A percentile compares a stretch with the other conserved stretches of the same genome.
Conservation (phyloP, 139 green algal genomes). For the Chlamydomonas eustigma region DNA sequence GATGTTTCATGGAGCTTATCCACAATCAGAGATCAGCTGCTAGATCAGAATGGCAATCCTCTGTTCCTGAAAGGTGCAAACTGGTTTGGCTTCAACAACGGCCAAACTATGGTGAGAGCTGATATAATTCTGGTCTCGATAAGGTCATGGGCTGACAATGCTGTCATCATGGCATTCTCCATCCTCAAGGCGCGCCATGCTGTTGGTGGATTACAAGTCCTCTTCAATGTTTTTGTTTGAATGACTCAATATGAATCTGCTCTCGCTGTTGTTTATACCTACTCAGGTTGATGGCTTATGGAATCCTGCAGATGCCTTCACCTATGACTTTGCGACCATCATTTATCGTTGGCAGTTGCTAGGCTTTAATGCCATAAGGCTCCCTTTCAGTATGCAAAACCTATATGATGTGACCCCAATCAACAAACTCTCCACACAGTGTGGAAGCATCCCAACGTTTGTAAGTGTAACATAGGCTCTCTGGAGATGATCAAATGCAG, state of each 20-base stretch:
- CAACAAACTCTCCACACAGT: constrained; percentile 1
- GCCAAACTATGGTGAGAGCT: constrained; percentile 11
- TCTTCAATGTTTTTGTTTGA: no score
- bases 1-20: no score
- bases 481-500: no score
- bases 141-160: no score
- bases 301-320: constrained; percentile 2
- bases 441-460: background rate
- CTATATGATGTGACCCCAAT: background rate
- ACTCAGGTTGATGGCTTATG: constrained; percentile 21
- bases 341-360: constrained; percentile 17
- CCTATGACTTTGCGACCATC: constrained; percentile 22
- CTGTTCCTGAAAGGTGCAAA: constrained; percentile 12
- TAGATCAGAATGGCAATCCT: background rate
- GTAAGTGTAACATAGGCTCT: background rate
- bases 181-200: no score
- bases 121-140: no score
- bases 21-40: constrained; percentile 6
- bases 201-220: no score
- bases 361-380: constrained; percentile 20
- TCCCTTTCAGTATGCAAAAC: constrained; percentile 13
- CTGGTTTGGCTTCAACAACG: constrained; percentile 18
- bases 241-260: no score
- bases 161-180: no score
- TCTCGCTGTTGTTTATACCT: no score